Evolutionary conservation across 129 eudicot species (phyloP).

Genomic region (Calendula officinalis): DNA sequence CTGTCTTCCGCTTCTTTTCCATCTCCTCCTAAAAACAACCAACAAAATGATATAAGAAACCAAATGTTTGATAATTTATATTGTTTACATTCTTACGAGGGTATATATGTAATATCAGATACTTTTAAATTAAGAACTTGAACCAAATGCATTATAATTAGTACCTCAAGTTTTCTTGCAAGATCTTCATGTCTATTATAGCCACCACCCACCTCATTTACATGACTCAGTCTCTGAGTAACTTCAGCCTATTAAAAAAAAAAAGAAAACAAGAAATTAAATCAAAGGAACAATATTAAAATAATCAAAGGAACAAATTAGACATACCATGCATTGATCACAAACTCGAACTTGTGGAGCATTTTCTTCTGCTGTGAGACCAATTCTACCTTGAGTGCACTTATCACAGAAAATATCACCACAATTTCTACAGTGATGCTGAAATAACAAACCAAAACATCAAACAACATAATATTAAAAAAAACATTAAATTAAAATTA

Average conservation of each 20-base stretch:
- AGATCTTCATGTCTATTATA: constrained; percentile 71
- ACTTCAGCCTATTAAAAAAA: constrained; percentile 68
- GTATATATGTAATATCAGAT: no score
- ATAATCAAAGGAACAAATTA: neutral
- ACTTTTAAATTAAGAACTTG: neutral
- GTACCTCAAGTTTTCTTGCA: constrained; percentile 82
- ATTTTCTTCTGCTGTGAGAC: constrained; percentile 69
- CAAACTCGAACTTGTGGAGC: constrained; percentile 90
- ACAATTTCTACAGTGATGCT: constrained; percentile 96
- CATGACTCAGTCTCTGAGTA: constrained; percentile 74
- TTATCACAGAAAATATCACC: constrained; percentile 93
- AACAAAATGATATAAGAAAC: constrained; percentile 16
- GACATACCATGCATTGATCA: constrained; percentile 80
- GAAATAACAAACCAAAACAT: constrained; percentile 25
- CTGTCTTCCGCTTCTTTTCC: constrained; percentile 53
- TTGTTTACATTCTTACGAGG: no score
- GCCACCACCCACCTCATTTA: constrained; percentile 53
- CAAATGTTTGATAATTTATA: neutral
- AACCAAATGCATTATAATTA: neutral
- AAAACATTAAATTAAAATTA: constrained; percentile 4
- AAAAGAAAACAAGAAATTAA: neutral
- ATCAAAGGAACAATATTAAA: no score
- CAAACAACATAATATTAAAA: constrained; percentile 6
- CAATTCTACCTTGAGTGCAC: constrained; percentile 95
- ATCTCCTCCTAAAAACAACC: constrained; percentile 65